phyloP scores from a whole-genome alignment of 2,329 filamentous ascomycete species.

The Fusarium sp. region DNA sequence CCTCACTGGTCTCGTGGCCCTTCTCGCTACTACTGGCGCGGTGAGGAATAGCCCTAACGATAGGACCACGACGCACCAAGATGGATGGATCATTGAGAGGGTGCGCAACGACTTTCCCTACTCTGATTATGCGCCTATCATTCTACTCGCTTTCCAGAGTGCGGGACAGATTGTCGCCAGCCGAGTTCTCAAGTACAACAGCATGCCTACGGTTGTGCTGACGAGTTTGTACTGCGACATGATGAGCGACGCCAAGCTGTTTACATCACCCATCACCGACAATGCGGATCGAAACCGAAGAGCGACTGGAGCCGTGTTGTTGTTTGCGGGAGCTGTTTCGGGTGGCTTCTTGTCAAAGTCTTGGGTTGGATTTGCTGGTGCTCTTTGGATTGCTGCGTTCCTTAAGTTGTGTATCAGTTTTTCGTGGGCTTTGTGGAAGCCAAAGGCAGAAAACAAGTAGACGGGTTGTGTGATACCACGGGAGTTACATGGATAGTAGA shows the following conservation, averaged over 20 bases:
- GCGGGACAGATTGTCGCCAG: conserved; percentile 44
- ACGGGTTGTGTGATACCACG: not conserved
- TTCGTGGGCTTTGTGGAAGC: conserved; percentile 43
- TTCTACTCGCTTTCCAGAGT: conserved; percentile 44
- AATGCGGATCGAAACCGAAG: conserved; percentile 43
- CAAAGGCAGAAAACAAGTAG: conserved; percentile 23
- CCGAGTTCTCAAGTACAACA: conserved; percentile 44
- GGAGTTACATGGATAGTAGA: not conserved
- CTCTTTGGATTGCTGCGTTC: conserved; percentile 46
- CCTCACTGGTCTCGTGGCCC: conserved; percentile 41
- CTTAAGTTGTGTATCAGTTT: conserved; percentile 38
- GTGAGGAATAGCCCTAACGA: conserved; percentile 39
- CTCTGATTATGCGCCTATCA: conserved; percentile 41
- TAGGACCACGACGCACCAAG: conserved; percentile 21
- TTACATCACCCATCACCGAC: conserved; percentile 40
- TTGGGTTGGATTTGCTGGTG: conserved; percentile 43
- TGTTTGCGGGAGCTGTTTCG: conserved; percentile 40
- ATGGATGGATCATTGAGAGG: conserved; percentile 39
- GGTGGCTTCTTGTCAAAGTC: conserved; percentile 46
- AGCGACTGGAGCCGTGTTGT: conserved; percentile 33
- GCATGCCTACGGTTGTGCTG: conserved; percentile 44
- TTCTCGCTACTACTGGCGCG: conserved; percentile 42
- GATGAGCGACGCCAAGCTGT: conserved; percentile 45
- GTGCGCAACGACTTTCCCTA: conserved; percentile 40
- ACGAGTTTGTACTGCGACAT: conserved; percentile 46